phyloP scores from a whole-genome alignment of 805 yeast species.

The Kluyveromyces lactis region DNA sequence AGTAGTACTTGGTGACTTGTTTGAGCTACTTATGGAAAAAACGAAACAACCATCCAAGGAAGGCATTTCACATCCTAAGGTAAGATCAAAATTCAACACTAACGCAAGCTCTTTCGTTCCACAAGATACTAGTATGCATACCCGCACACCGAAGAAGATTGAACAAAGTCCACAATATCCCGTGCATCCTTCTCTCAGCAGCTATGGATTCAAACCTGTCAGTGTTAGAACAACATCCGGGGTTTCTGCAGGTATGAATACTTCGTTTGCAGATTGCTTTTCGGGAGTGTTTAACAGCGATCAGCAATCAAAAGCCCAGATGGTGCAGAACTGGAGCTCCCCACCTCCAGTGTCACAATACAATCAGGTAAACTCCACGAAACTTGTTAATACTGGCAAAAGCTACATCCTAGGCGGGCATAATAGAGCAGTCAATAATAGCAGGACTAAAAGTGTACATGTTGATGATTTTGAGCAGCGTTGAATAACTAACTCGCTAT shows the following conservation, averaged over 20 bases:
- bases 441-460: slow-evolving; percentile 29
- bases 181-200: neutral
- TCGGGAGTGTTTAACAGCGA: neutral
- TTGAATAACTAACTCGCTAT: neutral
- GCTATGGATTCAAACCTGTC: neutral
- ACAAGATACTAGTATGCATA: neutral
- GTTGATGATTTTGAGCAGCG: slow-evolving; percentile 23
- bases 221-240: neutral
- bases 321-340: neutral
- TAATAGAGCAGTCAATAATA: slow-evolving; percentile 21
- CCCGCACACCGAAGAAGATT: neutral
- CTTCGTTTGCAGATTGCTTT: neutral
- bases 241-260: neutral
- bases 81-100: slow-evolving; percentile 5
- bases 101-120: slow-evolving; percentile 9
- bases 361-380: slow-evolving; percentile 1
- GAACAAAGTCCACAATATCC: neutral
- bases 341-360: neutral
- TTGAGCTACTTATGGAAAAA: slow-evolving; percentile 13
- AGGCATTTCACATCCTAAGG: neutral
- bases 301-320: neutral
- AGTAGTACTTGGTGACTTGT: slow-evolving; percentile 9
- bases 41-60: neutral
- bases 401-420: slow-evolving; percentile 29
- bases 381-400: slow-evolving; percentile 26